A percentile compares a stretch with the other conserved stretches of the same genome.
Evolutionary conservation across 805 yeast species (phyloP).

Genomic region (Monosporozyma solicola): DNA sequence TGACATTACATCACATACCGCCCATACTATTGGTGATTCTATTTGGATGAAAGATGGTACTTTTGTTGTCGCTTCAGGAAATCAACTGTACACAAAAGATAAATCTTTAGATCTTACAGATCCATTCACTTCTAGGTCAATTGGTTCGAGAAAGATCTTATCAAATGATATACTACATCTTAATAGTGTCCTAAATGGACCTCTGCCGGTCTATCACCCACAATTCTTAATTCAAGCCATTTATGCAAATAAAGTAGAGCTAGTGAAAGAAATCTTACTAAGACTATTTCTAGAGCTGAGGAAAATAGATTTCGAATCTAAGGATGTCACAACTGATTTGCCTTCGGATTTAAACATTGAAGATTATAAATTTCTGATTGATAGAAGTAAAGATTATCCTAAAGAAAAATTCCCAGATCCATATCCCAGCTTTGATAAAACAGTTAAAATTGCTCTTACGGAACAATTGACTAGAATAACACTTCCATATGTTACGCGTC

Average conservation of each 20-base stretch:
- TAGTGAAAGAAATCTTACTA: constrained; percentile 50
- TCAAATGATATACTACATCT: constrained; percentile 53
- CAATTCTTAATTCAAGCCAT: constrained; percentile 72
- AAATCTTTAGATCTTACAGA: constrained; percentile 51
- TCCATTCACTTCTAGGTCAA: constrained; percentile 41
- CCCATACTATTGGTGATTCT: constrained; percentile 81
- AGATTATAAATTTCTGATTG: constrained; percentile 18
- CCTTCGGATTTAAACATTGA: constrained; percentile 29
- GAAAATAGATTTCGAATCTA: constrained; percentile 38
- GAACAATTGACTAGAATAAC: constrained; percentile 56
- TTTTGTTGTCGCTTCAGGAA: constrained; percentile 79
- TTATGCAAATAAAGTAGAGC: constrained; percentile 47
- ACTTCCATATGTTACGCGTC: constrained; percentile 77
- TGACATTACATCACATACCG: constrained; percentile 60
- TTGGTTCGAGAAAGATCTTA: constrained; percentile 51
- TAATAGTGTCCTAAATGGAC: constrained; percentile 76
- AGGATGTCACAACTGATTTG: constrained; percentile 22
- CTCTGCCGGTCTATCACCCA: constrained; percentile 85
- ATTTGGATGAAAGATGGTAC: constrained; percentile 76
- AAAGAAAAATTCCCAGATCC: constrained; percentile 30
- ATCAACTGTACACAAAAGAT: constrained; percentile 79
- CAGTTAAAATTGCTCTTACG: constrained; percentile 40
- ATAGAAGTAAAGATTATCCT: constrained; percentile 19
- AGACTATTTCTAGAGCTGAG: constrained; percentile 47
- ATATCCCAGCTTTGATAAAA: constrained; percentile 33